Base-by-base conservation (phyloP, 768 basidiomycete species). In the Leccinellum rugosiceps region DNA sequence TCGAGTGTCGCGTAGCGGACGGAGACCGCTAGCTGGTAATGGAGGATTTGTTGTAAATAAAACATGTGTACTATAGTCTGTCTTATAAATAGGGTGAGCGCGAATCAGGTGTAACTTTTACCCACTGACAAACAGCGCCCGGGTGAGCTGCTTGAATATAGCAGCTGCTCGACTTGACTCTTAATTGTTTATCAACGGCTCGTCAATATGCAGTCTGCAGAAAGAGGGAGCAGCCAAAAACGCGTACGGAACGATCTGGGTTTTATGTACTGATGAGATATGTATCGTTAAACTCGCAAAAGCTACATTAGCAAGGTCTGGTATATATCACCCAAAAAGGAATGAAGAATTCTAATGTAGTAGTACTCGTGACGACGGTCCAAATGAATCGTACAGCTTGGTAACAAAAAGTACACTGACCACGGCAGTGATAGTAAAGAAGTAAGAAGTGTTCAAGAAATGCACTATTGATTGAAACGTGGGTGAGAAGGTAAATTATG, bases 291-390 rank as follows among this genome's bases (percentile, higher is more conserved):
- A 53, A 54, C 17, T 3, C 14, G 52, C 41, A 4, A 47, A 15
- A 25, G 46, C 46, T 58, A 58, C 54, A 58, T 52, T 62, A 66
- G 53, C 41, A 56, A 46, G 19, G 59, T 55, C 47, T 50, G 14
- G 48, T 61, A n/a, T n/a, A n/a, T n/a, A 52, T 28, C 19, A 46
- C 55, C 15, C 52, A 43, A 54, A n/a, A 41, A 23, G 32, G 46
- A 57, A 9, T 46, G 45, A 19, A 38, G 15, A 48, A 30, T n/a
- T 46, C 4, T 56, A 55, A 51, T 46, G 46, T 52, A 55, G 46
- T 52, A 55, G 43, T 28, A 10, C 19, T 38, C 3, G 21, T 5
- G 31, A 35, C 3, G 1, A 31, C 26, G 30, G 47, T 61, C 44
- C 48, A 23, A 50, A 63, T 13, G 54, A 54, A 28, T 55, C 28